Conservation (phyloP, 768 basidiomycete species). For the Suillus weaverae region DNA sequence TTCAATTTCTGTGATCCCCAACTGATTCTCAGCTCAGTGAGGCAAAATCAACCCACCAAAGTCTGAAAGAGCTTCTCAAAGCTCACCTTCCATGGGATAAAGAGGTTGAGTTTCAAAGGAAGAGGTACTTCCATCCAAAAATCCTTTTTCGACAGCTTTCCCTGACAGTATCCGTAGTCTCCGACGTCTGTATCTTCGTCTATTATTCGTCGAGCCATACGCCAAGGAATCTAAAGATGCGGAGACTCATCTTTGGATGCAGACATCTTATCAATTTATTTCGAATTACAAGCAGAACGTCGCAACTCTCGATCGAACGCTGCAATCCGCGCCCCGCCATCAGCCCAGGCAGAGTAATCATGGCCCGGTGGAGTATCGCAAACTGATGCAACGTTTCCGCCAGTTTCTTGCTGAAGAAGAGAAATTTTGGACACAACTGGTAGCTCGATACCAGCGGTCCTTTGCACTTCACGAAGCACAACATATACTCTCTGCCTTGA, state of each 20-base stretch:
- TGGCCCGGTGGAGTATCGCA: constrained; percentile 80
- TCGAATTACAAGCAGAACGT: constrained; percentile 78
- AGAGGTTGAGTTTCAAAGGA: constrained; percentile 84
- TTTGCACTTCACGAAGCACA: constrained; percentile 70
- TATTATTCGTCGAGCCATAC: constrained; percentile 68
- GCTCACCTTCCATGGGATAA: constrained; percentile 77
- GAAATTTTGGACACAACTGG: constrained; percentile 84
- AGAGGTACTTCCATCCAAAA: constrained; percentile 60
- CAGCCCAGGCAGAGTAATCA: constrained; percentile 42
- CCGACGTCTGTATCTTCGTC: constrained; percentile 65
- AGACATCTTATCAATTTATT: constrained; percentile 86
- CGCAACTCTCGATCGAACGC: constrained; percentile 58
- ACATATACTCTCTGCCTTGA: constrained; percentile 55
- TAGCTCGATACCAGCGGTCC: constrained; percentile 70
- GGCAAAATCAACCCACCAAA: constrained; percentile 73
- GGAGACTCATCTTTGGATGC: constrained; percentile 89
- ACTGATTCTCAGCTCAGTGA: constrained; percentile 50
- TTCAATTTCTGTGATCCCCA: not conserved
- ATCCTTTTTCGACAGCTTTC: constrained; percentile 9
- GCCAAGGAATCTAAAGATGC: constrained; percentile 75
- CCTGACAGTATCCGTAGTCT: constrained; percentile 45
- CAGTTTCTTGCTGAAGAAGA: constrained; percentile 90
- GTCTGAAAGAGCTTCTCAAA: constrained; percentile 73
- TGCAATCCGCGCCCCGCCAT: constrained; percentile 42
- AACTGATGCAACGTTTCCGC: constrained; percentile 83